Base-by-base conservation (phyloP, 148 eudicot genomes). In the Pouteria glomerata region DNA sequence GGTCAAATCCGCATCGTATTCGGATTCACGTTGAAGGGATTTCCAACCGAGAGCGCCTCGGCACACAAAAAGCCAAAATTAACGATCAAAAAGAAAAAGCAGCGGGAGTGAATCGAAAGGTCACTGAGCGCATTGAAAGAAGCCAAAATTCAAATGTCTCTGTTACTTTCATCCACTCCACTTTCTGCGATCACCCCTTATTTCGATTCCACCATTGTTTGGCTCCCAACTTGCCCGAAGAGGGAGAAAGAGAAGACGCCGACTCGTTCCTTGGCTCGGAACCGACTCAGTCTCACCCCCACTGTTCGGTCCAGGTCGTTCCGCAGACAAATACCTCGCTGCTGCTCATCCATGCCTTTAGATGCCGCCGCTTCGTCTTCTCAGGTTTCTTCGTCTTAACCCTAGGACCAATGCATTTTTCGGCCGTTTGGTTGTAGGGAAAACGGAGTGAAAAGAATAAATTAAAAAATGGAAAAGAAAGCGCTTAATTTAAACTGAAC, bases 301-400 rank as follows among this genome's bases (percentile, higher is more conserved):
- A 41, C 53, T 33, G n/a, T 41, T 13, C 50, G 27, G 31, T 8
- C 44, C 45, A n/a, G 39, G 23, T 34, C 44, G 70, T 21, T 29
- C 57, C 60, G 1, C 2, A 67, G 70, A 50, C 67, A 58, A 26
- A 6, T 55, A 29, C 44, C 14, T 57, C 31, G 52, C 73, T 77
- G 81, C 71, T 77, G 57, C 69, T 56, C 63, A 19, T 37, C 81
- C 8, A 78, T 75, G 77, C 71, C 79, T 15, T 35, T 60, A 66
- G 73, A 59, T 68, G 76, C 66, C 30, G 26, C 55, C 67, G 42
- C 67, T 41, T 53, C 79, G 13, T 53, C 80, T 72, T 62, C 77
- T 50, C 68, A 73, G 75, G 81, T 77, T 27, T 57, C 45, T 41
- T 18, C 8, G 18, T 76, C 56, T 26, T 1, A 8, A 6, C 21